Evolutionary conservation across 2,329 filamentous ascomycete species (phyloP), one percentile per base, ranked within the genome.

Genomic region (Clarireedia monteithiana): DNA sequence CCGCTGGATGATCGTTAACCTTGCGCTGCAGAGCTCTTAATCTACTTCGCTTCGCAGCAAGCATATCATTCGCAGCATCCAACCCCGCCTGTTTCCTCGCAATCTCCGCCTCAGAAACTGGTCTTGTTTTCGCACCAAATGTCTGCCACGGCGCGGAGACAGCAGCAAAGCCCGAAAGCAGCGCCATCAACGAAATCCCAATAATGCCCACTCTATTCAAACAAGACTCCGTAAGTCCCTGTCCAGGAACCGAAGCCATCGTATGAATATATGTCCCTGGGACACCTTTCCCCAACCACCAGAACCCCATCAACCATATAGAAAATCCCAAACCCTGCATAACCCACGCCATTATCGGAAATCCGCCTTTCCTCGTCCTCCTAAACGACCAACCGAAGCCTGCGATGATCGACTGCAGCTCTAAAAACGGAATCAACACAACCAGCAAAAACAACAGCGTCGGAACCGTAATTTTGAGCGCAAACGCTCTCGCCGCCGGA

Each of bases 121-220:
- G 81, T 30, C 80, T 77, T 34, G 81, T 74, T 40, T 79, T 81
- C 30, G 84, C 82, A 24, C 83, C 80, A 71, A 95, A 89, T 0
- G 83, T 89, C 67, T 95, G 87, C 89, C 90, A 95, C 1, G 91
- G 83, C 1, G 88, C 86, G 24, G 88, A 91, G 36, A 95, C 87
- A n/a, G 89, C 89, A 5, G 90, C 90, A 65, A 95, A 95, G 0
- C 90, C 90, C 6, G 89, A 89, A n/a, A 95, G 75, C 14, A 91
- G 78, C 15, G 89, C 90, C 89, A 95, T 95, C 53, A 94, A 73
- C 48, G 86, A 85, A 55, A 94, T 90, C 3, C 90, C 90, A 60
- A 95, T 89, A 42, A 95, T 85, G 12, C 89, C 90, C 26, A 95
- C 84, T 46, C 90, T 73, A 68, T 85, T 82, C 38, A 86, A 72